Evolutionary conservation across 2,329 filamentous ascomycete genomes (phyloP), one percentile per base, ranked within the genome.

Genomic region (Claviceps pazoutovae): DNA sequence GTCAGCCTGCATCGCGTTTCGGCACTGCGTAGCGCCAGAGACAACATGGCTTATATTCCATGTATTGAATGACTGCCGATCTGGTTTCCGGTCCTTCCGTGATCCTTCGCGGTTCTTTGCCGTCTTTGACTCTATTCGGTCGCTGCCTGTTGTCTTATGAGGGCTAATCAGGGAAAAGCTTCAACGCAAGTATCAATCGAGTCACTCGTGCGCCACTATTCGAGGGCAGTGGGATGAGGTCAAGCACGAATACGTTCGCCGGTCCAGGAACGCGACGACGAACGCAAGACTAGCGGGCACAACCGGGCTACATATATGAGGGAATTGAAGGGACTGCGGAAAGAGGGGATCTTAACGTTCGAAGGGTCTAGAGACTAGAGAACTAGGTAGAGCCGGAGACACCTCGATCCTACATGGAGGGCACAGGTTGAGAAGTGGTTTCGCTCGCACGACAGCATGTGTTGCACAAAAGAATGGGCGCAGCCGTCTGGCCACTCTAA

Each of bases 11-110:
- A 68, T 65, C 64, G 63, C 59, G 53, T 68, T 62, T 70, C 67
- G 67, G 67, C 66, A 66, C 67, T 65, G 62, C 70, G 71, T 68
- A 72, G 68, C 63, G 66, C 68, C 65, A 66, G 63, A 64, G 66
- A 66, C 61, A 66, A 64, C 72, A 75, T 75, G 61, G 64, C 66
- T 59, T 58, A 61, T 59, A 56, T 62, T 63, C 64, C 68, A 70
- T 70, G 61, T 66, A 62, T 58, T 57, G 41, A 34, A 48, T 14
- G 37, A 13, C 42, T 16, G 17, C 45, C 11, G 23, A 23, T 17
- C 16, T 34, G 30, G 4, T 37, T 21, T 2, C n/a, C 23, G 44
- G 30, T 13, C 6, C 17, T 30, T 44, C 17, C 7, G 11, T 16
- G 23, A 4, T 34, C 21, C 13, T 51, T 30, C 16, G n/a, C 16